Evolutionary conservation across 306 rosid genomes (phyloP), one percentile per base, ranked within the genome.

Genomic region (Prinsepia uniflora): DNA sequence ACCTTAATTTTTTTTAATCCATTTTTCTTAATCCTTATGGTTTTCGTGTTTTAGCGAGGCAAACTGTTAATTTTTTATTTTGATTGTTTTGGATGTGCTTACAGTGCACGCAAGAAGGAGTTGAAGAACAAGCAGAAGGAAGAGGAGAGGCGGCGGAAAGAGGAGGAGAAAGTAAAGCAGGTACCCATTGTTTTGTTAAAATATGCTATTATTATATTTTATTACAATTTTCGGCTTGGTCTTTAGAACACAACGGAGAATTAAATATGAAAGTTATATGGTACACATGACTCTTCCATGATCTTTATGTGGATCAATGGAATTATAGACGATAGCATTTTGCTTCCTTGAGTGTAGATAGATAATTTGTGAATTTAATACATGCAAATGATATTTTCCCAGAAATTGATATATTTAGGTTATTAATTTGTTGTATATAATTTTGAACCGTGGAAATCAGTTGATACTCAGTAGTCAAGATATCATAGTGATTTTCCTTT

Each of bases 41-140:
- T 50, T 6, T 52, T 56, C 10, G 36, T 22, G 15, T 19, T 41
- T 67, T 43, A 1, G 46, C 30, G 41, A 0, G 6, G 2, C 7
- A 54, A 45, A 6, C 11, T n/a, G 14, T 19, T 8, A 1, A 5
- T 44, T 11, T 47, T 14, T 8, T 12, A 0, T 48, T 36, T 59
- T 41, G 10, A 18, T 20, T 54, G 34, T 48, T 60, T 74, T 22
- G 54, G 8, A 6, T 52, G 36, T 76, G 17, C 61, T 72, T 52
- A 19, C 83, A 92, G 98, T 79, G 98, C 92, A 40, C 82, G 72
- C 64, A 92, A 92, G 81, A 88, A 89, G 58, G 98, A 89, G 62
- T 50, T 76, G 40, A 92, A 92, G 84, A 75, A 67, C 53, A 89
- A 83, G 75, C 87, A 89, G 81, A 86, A 48, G 81, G 98, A 92